Conservation (phyloP, 192 early-diverging fungal genomes). For the Gorgonomyces haynaldii region DNA sequence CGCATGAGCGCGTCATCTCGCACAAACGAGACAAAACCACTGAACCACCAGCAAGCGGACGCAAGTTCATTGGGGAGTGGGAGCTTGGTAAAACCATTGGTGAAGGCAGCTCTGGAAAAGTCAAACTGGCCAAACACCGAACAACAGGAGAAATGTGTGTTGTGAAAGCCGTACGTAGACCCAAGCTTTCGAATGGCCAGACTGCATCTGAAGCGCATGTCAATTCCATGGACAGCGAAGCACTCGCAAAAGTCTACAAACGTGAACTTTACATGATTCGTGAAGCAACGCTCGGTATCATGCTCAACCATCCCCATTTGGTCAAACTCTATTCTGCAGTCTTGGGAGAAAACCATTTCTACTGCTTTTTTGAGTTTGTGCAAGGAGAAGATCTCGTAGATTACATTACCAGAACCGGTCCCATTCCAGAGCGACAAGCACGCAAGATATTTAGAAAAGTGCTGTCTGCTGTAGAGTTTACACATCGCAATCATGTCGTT, state of each 20-base stretch:
- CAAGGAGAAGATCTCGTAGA: constrained; percentile 32
- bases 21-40: too few species aligned
- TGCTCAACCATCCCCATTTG: constrained; percentile 26
- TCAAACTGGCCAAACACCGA: constrained; percentile 20
- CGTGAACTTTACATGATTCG: constrained; percentile 30
- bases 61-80: constrained; percentile 19
- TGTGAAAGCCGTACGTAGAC: constrained; percentile 22
- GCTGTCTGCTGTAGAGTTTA: constrained; percentile 21
- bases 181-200: constrained; percentile 1
- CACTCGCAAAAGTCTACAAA: constrained; percentile 14
- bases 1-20: too few species aligned
- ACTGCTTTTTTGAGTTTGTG: constrained; percentile 30
- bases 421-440: constrained; percentile 12
- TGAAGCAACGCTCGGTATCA: constrained; percentile 19
- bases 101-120: constrained; percentile 20
- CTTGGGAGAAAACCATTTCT: constrained; percentile 27
- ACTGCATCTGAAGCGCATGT: background rate
- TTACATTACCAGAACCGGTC: constrained; percentile 16
- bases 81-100: constrained; percentile 26
- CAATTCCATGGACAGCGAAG: background rate
- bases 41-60: too few species aligned
- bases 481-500: constrained; percentile 21
- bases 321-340: constrained; percentile 18
- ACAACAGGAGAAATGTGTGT: constrained; percentile 27
- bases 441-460: constrained; percentile 17